Conservation (phyloP, 805 yeast species). For the Cyberlindnera suaveolens region DNA sequence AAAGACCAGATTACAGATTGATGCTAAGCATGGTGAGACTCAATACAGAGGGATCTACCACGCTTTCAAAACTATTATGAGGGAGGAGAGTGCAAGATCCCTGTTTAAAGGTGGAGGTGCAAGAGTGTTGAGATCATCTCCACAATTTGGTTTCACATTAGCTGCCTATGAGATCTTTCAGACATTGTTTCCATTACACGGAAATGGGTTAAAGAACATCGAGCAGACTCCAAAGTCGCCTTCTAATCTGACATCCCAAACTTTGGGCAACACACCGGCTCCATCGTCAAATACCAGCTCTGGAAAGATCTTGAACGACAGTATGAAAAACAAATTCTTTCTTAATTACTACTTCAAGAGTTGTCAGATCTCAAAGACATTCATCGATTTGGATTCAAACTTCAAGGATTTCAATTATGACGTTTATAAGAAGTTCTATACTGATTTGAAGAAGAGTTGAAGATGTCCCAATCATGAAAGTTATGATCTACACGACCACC, state of each 20-base stretch:
- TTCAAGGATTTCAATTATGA: slow-evolving; percentile 49
- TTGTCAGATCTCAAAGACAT: slow-evolving; percentile 53
- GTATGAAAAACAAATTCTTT: slow-evolving; percentile 24
- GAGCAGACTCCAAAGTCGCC: slow-evolving; percentile 18
- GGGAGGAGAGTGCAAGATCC: slow-evolving; percentile 79
- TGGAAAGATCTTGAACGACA: slow-evolving; percentile 17
- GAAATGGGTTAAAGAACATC: slow-evolving; percentile 20
- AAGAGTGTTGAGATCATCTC: slow-evolving; percentile 89
- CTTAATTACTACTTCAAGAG: slow-evolving; percentile 45
- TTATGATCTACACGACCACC: slow-evolving; percentile 1
- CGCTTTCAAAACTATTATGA: slow-evolving; percentile 66
- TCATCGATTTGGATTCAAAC: slow-evolving; percentile 57
- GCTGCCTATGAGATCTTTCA: slow-evolving; percentile 96
- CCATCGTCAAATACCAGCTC: slow-evolving; percentile 1
- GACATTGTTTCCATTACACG: slow-evolving; percentile 57
- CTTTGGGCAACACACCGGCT: slow-evolving; percentile 2
- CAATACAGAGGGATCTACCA: slow-evolving; percentile 71
- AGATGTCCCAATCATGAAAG: not conserved
- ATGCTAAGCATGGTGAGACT: slow-evolving; percentile 68
- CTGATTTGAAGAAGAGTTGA: slow-evolving; percentile 20
- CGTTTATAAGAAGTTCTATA: slow-evolving; percentile 36
- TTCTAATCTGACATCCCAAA: slow-evolving; percentile 8
- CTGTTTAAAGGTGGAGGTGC: slow-evolving; percentile 97
- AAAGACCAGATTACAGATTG: slow-evolving; percentile 90
- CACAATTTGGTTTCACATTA: slow-evolving; percentile 95